Percentiles rank a stretch among this genome's conserved stretches.
Conservation (phyloP, 129 eudicot genomes). For the Rutidosis leptorrhynchoides region DNA sequence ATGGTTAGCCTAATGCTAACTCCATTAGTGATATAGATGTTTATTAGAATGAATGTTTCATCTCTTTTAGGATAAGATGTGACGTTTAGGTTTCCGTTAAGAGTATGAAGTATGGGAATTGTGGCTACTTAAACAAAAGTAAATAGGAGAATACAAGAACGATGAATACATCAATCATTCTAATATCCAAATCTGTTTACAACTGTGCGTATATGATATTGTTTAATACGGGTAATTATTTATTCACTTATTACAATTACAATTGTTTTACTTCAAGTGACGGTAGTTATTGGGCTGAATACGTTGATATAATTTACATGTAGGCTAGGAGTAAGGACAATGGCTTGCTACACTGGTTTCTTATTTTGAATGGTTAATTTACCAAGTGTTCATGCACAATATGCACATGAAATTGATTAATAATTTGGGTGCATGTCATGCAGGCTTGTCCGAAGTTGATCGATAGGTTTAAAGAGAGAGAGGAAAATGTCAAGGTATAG, state of each 20-base stretch:
- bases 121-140: neutral
- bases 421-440: conserved; percentile 17
- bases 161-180: neutral
- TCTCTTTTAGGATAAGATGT: neutral
- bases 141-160: neutral
- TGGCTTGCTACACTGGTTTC: neutral
- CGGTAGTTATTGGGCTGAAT: neutral
- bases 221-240: too few species aligned
- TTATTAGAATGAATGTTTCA: neutral
- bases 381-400: neutral
- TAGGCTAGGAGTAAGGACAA: too few species aligned
- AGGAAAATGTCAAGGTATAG: conserved; percentile 94
- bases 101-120: conserved; percentile 2
- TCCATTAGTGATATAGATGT: neutral
- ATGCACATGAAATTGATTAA: neutral
- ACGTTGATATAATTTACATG: neutral
- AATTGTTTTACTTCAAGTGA: neutral
- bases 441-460: conserved; percentile 99
- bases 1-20: neutral
- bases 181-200: neutral
- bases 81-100: conserved; percentile 12
- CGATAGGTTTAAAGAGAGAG: conserved; percentile 97
- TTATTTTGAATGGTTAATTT: neutral
- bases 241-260: neutral
- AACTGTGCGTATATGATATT: too few species aligned